Evolutionary conservation across 2,329 filamentous ascomycete species (phyloP), one percentile per base, ranked within the genome.

Genomic region (Neonectria punicea): DNA sequence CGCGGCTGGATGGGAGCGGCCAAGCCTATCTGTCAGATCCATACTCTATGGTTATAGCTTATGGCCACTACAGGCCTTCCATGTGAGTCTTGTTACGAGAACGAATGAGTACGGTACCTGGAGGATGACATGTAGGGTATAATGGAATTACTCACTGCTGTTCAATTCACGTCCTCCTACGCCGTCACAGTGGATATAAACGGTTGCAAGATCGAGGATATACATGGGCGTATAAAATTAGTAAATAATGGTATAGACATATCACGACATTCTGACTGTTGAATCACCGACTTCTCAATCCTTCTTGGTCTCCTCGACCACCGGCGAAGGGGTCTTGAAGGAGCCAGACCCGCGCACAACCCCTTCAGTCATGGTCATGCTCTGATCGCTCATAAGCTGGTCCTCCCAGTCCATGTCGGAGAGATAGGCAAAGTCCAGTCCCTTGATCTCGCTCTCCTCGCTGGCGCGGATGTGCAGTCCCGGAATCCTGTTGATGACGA

Each of bases 401-500:
- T 72, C 69, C 43, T 74, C 67, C 71, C 71, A 74, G 5, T 73
- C 70, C 8, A 73, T 68, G 10, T 77, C 76, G 2, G 72, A 70
- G 2, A 77, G 62, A 5, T 77, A 77, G 14, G 67, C 71, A 10
- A 64, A 75, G 13, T 89, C 87, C 44, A 89, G 74, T 0, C 87
- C 87, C 32, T 78, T 76, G 5, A 85, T 74, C 73, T 89, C 87
- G 8, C 83, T 85, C 59, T 88, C 85, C 60, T 88, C 85, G 1
- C 78, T 83, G 1, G 83, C 84, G 18, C 87, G 79, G 2, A 89
- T 77, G 63, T 87, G 84, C 63, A 87, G 79, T 0, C 86, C 86
- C 0, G 87, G 87, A 41, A 89, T 88, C 65, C 81, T 84, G 72
- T 87, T 86, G 71, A 89, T 83, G 66, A 87, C 75, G 63, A 87